A percentile compares a stretch with the other conserved stretches of the same genome.
Conservation (phyloP, 768 basidiomycete species). For the Podaxis mareebaensis region DNA sequence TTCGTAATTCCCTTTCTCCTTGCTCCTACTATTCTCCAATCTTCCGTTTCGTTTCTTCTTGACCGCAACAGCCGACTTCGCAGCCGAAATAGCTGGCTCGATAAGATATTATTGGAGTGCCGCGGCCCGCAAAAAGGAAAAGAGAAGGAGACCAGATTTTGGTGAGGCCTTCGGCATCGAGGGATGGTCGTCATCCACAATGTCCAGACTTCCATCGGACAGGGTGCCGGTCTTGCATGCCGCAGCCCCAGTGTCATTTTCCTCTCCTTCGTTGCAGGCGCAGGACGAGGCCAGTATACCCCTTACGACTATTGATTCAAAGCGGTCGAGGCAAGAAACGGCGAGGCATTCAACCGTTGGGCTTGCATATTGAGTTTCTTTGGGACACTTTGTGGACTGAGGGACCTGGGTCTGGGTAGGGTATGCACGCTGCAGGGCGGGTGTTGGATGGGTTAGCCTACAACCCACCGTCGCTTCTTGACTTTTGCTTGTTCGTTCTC, state of each 20-base stretch:
- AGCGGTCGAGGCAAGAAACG: neutral
- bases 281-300: constrained; percentile 9
- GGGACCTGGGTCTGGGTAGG: neutral
- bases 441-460: neutral
- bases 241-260: neutral
- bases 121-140: constrained; percentile 1
- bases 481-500: neutral
- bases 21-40: neutral
- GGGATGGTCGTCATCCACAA: neutral
- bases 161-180: constrained; percentile 40
- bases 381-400: neutral
- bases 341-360: constrained; percentile 2
- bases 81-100: constrained; percentile 61
- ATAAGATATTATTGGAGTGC: constrained; percentile 53
- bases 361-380: constrained; percentile 2
- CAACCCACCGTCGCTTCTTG: neutral
- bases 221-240: constrained; percentile 3
- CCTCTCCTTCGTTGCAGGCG: neutral
- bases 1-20: neutral
- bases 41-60: neutral
- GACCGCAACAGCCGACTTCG: constrained; percentile 56
- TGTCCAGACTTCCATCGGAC: neutral
- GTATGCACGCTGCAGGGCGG: neutral
- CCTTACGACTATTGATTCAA: neutral
- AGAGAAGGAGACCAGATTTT: constrained; percentile 27